Conservation (phyloP, 768 basidiomycete genomes). For the Suillus plorans region DNA sequence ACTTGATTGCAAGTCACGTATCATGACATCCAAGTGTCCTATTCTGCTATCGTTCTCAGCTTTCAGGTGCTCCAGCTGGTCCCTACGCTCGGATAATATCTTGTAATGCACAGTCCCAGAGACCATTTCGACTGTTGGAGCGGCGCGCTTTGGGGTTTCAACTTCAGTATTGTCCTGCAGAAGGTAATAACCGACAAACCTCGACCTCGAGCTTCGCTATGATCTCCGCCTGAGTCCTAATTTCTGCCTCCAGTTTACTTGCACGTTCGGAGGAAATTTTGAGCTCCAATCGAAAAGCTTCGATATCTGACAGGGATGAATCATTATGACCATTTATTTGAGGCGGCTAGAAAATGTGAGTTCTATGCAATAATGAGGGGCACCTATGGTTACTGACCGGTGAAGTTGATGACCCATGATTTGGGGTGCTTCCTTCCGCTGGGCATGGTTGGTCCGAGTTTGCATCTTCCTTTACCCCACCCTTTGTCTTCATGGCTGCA, state of each 20-base stretch:
- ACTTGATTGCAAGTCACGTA: constrained; percentile 37
- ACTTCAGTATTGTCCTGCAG: constrained; percentile 33
- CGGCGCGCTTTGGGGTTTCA: neutral
- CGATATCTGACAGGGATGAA: constrained; percentile 39
- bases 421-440: constrained; percentile 43
- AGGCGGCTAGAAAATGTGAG: constrained; percentile 45
- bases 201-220: constrained; percentile 44
- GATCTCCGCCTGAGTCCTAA: constrained; percentile 43
- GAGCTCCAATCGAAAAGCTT: constrained; percentile 33
- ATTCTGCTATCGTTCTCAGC: constrained; percentile 41
- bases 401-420: constrained; percentile 58
- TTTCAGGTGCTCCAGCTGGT: constrained; percentile 43
- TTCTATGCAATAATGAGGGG: constrained; percentile 13
- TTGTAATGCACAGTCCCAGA: constrained; percentile 54
- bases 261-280: constrained; percentile 42
- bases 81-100: constrained; percentile 52
- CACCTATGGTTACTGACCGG: constrained; percentile 61
- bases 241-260: constrained; percentile 46
- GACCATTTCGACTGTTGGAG: constrained; percentile 45
- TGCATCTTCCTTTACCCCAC: constrained; percentile 32
- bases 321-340: constrained; percentile 41
- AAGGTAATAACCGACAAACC: constrained; percentile 32
- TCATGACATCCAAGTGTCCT: constrained; percentile 42
- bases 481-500: constrained; percentile 41
- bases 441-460: constrained; percentile 28